These are phyloP conservation scores for Penicillium sp. DNA, from an alignment of 2,329 filamentous ascomycete genomes.

Conservation along the genomic window DNA sequence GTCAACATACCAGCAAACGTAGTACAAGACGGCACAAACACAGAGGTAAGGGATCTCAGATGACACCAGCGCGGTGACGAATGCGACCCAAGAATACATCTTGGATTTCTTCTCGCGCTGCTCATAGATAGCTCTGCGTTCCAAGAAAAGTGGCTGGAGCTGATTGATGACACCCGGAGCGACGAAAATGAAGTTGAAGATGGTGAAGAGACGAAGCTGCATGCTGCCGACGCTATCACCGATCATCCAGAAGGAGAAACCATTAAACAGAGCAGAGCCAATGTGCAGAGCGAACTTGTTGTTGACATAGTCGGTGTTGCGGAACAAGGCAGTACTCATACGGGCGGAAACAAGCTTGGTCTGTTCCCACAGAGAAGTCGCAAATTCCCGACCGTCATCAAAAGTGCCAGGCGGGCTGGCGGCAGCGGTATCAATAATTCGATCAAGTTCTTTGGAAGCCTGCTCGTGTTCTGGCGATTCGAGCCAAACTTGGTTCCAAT, in stretches of 20 bases:
- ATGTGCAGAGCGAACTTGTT: constrained; percentile 14
- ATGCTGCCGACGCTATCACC: constrained; percentile 8
- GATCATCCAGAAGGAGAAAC: constrained; percentile 16
- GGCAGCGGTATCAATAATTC: constrained; percentile 10
- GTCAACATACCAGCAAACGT: constrained; percentile 44
- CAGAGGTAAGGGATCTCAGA: constrained; percentile 13
- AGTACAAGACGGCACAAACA: constrained; percentile 12
- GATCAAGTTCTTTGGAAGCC: constrained; percentile 8
- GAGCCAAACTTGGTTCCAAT: constrained; percentile 14
- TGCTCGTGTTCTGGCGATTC: constrained; percentile 8
- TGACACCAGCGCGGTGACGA: constrained; percentile 11
- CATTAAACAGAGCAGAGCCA: constrained; percentile 13
- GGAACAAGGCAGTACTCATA: constrained; percentile 11
- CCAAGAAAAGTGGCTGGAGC: constrained; percentile 11
- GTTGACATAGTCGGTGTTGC: constrained; percentile 13
- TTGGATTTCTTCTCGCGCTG: constrained; percentile 16
- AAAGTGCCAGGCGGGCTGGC: constrained; percentile 8
- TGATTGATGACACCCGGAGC: constrained; percentile 12
- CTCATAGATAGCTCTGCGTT: constrained; percentile 11
- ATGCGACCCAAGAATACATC: constrained; percentile 15
- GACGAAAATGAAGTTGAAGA: constrained; percentile 16
- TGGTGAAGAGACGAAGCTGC: constrained; percentile 13
- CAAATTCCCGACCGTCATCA: constrained; percentile 13
- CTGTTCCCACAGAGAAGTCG: constrained; percentile 10
- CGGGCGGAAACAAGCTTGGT: constrained; percentile 9